Percentiles rank a stretch among this genome's conserved stretches.
phyloP scores from a whole-genome alignment of 306 rosid species.

The Sicyos edulis region DNA sequence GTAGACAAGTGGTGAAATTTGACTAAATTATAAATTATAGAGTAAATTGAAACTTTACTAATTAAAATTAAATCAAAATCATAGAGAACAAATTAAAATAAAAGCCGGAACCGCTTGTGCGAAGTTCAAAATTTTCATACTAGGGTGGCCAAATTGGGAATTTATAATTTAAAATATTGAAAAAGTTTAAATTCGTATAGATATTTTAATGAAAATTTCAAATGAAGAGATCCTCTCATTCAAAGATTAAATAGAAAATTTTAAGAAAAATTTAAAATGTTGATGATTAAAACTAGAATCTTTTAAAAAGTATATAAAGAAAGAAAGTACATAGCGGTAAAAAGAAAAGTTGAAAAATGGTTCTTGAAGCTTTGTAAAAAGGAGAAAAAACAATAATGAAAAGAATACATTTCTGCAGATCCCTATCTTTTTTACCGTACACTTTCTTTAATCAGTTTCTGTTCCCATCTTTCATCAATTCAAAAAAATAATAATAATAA shows the following conservation, averaged over 20 bases:
- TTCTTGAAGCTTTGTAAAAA: slow-evolving; percentile 9
- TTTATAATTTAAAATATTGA: too few species aligned
- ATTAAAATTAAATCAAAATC: too few species aligned
- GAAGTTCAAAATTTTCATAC: too few species aligned
- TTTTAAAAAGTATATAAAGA: background rate
- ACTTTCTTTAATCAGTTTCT: background rate
- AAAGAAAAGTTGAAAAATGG: slow-evolving; percentile 7
- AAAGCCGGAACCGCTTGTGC: too few species aligned
- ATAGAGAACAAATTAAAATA: too few species aligned
- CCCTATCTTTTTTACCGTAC: background rate
- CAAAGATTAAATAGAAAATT: background rate
- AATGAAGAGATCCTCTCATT: background rate
- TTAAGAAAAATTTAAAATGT: background rate
- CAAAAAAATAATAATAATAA: background rate
- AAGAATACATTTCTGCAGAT: background rate
- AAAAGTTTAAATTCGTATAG: background rate
- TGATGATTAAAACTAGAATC: background rate
- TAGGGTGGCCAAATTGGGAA: too few species aligned
- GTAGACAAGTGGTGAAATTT: too few species aligned
- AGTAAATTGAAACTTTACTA: background rate
- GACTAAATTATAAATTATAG: background rate
- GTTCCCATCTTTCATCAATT: slow-evolving; percentile 3
- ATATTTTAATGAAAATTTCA: background rate
- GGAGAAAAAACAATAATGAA: background rate
- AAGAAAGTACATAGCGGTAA: background rate